These are phyloP conservation scores for Ophiostoma sp. DNA, from an alignment of 2,329 filamentous ascomycete species.

Conservation along the genomic window DNA sequence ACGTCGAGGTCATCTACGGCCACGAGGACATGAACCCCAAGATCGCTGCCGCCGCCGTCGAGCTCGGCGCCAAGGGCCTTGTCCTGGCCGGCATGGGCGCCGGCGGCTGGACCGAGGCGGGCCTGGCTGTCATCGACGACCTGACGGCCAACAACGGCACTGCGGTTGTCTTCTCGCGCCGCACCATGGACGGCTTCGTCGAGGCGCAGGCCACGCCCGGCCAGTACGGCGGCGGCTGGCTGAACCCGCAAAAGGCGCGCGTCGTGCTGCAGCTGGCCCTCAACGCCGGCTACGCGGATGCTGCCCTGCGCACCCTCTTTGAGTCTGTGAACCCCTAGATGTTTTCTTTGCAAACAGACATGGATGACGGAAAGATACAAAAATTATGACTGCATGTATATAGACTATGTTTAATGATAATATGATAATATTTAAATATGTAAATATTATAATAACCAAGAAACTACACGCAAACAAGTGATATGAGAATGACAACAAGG, in stretches of 20 bases:
- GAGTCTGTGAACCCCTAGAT: background rate
- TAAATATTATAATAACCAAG: too few species aligned
- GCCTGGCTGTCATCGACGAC: slow-evolving; percentile 12
- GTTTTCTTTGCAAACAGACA: background rate
- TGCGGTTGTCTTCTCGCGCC: slow-evolving; percentile 10
- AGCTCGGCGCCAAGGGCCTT: slow-evolving; percentile 53
- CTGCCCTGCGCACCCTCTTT: slow-evolving; percentile 10
- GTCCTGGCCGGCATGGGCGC: slow-evolving; percentile 11
- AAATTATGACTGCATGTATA: background rate
- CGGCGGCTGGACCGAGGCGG: slow-evolving; percentile 12
- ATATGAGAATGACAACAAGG: too few species aligned
- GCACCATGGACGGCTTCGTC: slow-evolving; percentile 16
- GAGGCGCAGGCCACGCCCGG: background rate
- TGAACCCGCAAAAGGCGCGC: slow-evolving; percentile 14
- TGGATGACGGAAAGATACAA: too few species aligned
- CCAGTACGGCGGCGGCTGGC: slow-evolving; percentile 16
- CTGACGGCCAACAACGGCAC: slow-evolving; percentile 11
- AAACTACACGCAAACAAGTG: too few species aligned
- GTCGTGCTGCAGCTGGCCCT: slow-evolving; percentile 15
- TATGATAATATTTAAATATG: too few species aligned
- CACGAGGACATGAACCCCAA: slow-evolving; percentile 49
- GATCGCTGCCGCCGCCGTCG: slow-evolving; percentile 49
- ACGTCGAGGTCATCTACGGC: slow-evolving; percentile 53
- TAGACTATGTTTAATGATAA: background rate
- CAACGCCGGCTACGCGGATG: slow-evolving; percentile 9